A percentile compares a stretch with the other conserved stretches of the same genome.
Conservation (phyloP, 1,284 basidiomycete genomes). For the Rhodotorula sp. region DNA sequence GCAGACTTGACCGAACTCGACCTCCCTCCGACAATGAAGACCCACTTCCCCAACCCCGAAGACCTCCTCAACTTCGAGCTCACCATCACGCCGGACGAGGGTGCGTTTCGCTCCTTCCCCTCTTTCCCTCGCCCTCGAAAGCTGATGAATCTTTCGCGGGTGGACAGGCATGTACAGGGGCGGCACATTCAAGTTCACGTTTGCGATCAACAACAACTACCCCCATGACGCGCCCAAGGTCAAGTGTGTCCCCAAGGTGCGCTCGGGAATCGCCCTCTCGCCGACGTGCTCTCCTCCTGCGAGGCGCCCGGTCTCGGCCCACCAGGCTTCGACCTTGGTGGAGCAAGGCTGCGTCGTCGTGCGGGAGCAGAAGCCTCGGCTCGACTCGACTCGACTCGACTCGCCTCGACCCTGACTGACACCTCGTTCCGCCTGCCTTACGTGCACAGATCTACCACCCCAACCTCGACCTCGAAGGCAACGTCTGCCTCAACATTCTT, state of each 20-base stretch:
- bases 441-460: constrained; percentile 90
- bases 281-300: background rate
- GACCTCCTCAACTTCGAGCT: constrained; percentile 96
- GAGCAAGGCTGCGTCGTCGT: too few relatives aligned
- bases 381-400: too few relatives aligned
- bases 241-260: constrained; percentile 89
- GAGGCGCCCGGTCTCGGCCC: too few relatives aligned
- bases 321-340: too few relatives aligned
- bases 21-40: constrained; percentile 93
- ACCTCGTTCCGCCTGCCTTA: background rate
- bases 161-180: constrained; percentile 92
- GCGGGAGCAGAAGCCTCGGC: background rate
- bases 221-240: constrained; percentile 99
- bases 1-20: constrained; percentile 95
- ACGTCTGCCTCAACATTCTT: constrained; percentile 71
- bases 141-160: background rate
- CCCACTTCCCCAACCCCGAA: constrained; percentile 81
- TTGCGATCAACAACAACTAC: constrained; percentile 95
- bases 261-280: background rate
- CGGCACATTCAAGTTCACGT: constrained; percentile 88
- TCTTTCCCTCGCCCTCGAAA: constrained; percentile 16
- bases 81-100: constrained; percentile 95
- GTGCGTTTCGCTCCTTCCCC: constrained; percentile 52
- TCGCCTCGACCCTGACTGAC: background rate
- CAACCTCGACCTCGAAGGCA: constrained; percentile 84